These are phyloP conservation scores for Tephrocybe rancida DNA, from an alignment of 768 basidiomycete species.

Conservation along the genomic window DNA sequence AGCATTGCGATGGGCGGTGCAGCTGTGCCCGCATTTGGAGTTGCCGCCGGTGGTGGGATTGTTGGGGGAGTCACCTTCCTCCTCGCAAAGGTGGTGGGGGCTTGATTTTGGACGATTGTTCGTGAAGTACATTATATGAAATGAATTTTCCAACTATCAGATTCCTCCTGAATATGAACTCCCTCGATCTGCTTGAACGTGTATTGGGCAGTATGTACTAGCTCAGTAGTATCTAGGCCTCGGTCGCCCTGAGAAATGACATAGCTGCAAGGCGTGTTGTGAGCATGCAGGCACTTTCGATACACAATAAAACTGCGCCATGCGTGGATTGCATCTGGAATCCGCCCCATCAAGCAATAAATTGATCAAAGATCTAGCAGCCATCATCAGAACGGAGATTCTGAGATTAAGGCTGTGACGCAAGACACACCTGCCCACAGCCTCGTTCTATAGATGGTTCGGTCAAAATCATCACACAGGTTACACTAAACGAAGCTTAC, in stretches of 20 bases:
- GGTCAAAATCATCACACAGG: too few species aligned
- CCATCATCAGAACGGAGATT: background rate
- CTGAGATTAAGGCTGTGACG: background rate
- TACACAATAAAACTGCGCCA: conserved; percentile 32
- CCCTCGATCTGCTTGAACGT: too few species aligned
- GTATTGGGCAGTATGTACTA: too few species aligned
- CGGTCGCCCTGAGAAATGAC: background rate
- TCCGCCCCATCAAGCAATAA: conserved; percentile 47
- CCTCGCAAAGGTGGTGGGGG: background rate
- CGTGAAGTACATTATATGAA: too few species aligned
- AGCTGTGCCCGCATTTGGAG: conserved; percentile 5
- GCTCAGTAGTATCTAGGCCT: too few species aligned
- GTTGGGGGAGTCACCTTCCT: background rate
- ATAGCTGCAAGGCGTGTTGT: background rate
- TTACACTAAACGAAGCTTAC: conserved; percentile 1
- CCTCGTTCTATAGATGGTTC: conserved; percentile 6
- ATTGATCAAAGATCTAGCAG: conserved; percentile 37
- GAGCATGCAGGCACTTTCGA: background rate
- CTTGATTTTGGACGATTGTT: background rate
- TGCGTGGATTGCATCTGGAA: conserved; percentile 54
- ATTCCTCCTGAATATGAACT: too few species aligned
- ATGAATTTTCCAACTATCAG: too few species aligned
- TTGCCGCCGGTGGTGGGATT: conserved; percentile 6
- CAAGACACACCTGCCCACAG: conserved; percentile 10
- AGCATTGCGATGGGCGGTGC: conserved; percentile 21